Conservation (phyloP, 176 grass and related monocot species). For the Bothriochloa decipiens region DNA sequence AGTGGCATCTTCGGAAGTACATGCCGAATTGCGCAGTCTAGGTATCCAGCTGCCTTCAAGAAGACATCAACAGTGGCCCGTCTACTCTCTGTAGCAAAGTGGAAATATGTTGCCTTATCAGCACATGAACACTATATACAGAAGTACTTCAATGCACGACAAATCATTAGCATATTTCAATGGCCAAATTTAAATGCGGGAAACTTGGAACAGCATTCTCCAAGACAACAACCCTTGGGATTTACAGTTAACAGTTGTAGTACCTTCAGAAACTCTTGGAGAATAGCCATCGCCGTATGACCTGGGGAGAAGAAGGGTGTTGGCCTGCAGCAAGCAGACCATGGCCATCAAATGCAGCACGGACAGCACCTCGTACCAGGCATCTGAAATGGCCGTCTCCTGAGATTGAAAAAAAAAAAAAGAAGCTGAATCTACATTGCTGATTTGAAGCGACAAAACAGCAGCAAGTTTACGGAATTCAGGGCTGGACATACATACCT, state of each 20-base stretch:
- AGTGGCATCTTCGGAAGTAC: slow-evolving; percentile 75
- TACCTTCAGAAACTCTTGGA: slow-evolving; percentile 87
- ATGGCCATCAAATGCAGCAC: slow-evolving; percentile 93
- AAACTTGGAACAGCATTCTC: slow-evolving; percentile 3
- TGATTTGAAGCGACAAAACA: slow-evolving; percentile 10
- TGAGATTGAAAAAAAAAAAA: slow-evolving; percentile 34
- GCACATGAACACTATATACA: neutral
- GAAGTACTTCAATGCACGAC: neutral
- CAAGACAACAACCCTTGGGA: neutral
- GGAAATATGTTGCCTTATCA: slow-evolving; percentile 8
- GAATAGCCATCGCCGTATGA: slow-evolving; percentile 74
- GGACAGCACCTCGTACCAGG: slow-evolving; percentile 96
- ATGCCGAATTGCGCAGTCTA: slow-evolving; percentile 75
- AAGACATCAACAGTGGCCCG: slow-evolving; percentile 82
- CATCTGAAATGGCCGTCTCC: slow-evolving; percentile 74
- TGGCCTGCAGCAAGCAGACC: slow-evolving; percentile 81
- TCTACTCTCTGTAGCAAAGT: slow-evolving; percentile 69
- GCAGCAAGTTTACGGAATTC: neutral
- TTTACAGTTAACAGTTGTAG: neutral
- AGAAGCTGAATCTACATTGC: neutral
- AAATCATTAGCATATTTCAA: neutral
- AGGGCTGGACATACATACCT: slow-evolving; percentile 43
- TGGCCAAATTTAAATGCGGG: neutral
- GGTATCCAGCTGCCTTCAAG: slow-evolving; percentile 90
- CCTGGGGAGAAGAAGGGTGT: slow-evolving; percentile 85